Conservation (phyloP, 2,329 filamentous ascomycete genomes). For the Raffaelea deltoideospora region DNA sequence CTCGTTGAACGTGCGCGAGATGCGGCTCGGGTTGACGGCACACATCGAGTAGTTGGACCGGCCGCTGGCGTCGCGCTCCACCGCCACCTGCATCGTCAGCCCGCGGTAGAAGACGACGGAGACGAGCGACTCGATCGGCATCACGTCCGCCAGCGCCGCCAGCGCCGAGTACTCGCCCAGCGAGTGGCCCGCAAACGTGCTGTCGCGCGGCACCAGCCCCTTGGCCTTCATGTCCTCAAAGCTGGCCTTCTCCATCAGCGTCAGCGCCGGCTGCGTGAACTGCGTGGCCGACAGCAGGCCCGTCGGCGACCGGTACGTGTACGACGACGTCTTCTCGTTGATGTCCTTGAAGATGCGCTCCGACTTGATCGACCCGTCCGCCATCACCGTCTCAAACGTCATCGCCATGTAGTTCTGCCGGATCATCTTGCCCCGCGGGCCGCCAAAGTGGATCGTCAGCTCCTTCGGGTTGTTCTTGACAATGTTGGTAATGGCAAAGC, state of each 20-base stretch:
- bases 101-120: slow-evolving; percentile 99
- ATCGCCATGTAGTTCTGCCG: slow-evolving; percentile 99
- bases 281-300: slow-evolving; percentile 93
- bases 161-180: slow-evolving; percentile 96
- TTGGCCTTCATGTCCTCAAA: slow-evolving; percentile 99
- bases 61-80: slow-evolving; percentile 84
- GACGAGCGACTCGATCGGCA: slow-evolving; percentile 98
- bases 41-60: slow-evolving; percentile 99
- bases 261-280: slow-evolving; percentile 94
- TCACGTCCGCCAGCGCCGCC: slow-evolving; percentile 89
- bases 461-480: slow-evolving; percentile 99
- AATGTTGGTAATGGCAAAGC: slow-evolving; percentile 95
- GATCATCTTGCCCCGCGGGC: slow-evolving; percentile 90
- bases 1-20: slow-evolving; percentile 98
- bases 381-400: slow-evolving; percentile 95
- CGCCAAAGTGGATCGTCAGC: slow-evolving; percentile 95
- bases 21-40: slow-evolving; percentile 94
- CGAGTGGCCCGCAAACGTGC: slow-evolving; percentile 94
- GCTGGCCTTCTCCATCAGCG: slow-evolving; percentile 98
- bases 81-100: slow-evolving; percentile 96
- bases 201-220: slow-evolving; percentile 88
- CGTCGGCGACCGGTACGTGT: slow-evolving; percentile 92
- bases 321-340: slow-evolving; percentile 78
- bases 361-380: slow-evolving; percentile 87
- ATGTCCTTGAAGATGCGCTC: slow-evolving; percentile 99